Conservation (phyloP, 495 filamentous ascomycete species). For the Aspergillus leporis region DNA sequence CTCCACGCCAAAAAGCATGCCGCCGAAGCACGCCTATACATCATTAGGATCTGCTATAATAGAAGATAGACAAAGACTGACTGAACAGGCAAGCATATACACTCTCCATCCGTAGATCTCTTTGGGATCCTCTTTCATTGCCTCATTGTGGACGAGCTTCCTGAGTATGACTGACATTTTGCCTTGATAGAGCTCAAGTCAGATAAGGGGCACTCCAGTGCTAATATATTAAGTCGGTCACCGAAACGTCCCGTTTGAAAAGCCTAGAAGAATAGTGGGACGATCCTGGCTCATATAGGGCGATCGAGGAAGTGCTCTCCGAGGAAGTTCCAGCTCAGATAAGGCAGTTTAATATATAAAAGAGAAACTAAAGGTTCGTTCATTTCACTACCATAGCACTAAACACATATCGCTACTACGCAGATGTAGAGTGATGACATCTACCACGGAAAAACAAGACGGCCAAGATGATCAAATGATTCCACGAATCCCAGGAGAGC, state of each 20-base stretch:
- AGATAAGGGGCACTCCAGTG: neutral
- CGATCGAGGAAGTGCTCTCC: neutral
- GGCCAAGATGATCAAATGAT: constrained; percentile 15
- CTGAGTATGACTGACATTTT: constrained; percentile 52
- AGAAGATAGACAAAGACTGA: constrained; percentile 32
- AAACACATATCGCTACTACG: neutral
- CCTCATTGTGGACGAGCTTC: constrained; percentile 75
- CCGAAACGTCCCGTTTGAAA: neutral
- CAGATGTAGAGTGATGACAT: constrained; percentile 10
- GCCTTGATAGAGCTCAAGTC: neutral
- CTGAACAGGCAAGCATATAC: constrained; percentile 66
- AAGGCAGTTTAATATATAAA: neutral
- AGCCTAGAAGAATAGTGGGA: neutral
- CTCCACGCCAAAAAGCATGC: constrained; percentile 72
- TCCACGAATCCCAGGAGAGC: constrained; percentile 21
- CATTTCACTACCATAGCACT: neutral
- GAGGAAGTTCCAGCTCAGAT: neutral
- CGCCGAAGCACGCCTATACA: constrained; percentile 68
- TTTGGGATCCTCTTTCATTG: constrained; percentile 70
- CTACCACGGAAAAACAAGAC: constrained; percentile 14
- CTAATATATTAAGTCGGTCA: neutral
- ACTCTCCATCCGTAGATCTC: constrained; percentile 82
- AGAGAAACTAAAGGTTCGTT: neutral
- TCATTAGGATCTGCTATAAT: neutral
- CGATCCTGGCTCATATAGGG: neutral